These are phyloP conservation scores for Oxytropis ochrocephala DNA, from an alignment of 306 rosid genomes.

Conservation along the genomic window DNA sequence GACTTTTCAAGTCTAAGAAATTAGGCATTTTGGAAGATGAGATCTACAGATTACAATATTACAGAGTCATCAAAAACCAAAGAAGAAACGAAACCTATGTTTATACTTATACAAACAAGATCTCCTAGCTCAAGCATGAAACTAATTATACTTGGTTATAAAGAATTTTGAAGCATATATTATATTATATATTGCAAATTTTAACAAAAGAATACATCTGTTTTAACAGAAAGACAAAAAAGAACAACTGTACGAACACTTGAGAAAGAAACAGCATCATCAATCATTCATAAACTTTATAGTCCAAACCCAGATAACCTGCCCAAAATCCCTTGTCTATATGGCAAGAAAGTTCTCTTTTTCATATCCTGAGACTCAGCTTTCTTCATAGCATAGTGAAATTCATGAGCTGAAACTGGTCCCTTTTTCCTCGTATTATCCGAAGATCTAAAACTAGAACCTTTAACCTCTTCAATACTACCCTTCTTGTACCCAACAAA, in stretches of 20 bases:
- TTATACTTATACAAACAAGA: not conserved
- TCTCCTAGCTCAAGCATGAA: not conserved
- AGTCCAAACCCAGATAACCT: constrained; percentile 64
- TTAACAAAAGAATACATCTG: constrained; percentile 16
- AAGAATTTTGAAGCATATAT: not conserved
- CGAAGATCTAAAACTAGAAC: constrained; percentile 42
- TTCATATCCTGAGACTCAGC: constrained; percentile 68
- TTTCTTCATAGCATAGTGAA: constrained; percentile 65
- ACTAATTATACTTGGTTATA: not conserved
- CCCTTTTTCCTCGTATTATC: constrained; percentile 36
- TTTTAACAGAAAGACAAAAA: not conserved
- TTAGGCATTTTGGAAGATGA: no score
- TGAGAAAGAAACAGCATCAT: not conserved
- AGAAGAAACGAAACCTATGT: not conserved
- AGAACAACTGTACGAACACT: not conserved
- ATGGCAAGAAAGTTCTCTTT: constrained; percentile 86
- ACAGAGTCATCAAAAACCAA: no score
- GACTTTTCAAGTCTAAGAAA: no score
- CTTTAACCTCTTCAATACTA: constrained; percentile 39
- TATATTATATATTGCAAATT: not conserved
- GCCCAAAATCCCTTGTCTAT: constrained; percentile 77
- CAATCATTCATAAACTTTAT: not conserved
- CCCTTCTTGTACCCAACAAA: constrained; percentile 27
- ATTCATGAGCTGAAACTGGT: constrained; percentile 57
- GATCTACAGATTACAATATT: no score